These are phyloP conservation scores for Hanseniaspora gamundiae DNA, from an alignment of 1,139 yeast species.

Conservation along the genomic window DNA sequence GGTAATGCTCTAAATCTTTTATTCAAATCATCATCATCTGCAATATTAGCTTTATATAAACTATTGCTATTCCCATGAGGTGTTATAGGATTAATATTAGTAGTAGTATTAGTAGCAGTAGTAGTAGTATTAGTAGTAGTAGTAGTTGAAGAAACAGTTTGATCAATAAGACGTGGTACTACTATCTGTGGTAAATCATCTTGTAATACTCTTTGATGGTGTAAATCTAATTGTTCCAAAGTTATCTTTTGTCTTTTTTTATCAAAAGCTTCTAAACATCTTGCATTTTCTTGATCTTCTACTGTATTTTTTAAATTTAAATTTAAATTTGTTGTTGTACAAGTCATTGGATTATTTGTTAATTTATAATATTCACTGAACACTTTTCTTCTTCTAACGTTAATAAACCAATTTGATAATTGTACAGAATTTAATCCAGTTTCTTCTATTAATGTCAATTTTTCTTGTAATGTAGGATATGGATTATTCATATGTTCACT, in stretches of 20 bases:
- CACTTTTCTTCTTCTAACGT: constrained; percentile 81
- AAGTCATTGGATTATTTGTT: constrained; percentile 12
- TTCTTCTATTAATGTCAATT: constrained; percentile 60
- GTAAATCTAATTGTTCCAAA: constrained; percentile 6
- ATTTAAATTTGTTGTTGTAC: background rate
- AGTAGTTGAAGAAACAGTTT: constrained; percentile 9
- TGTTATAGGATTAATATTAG: background rate
- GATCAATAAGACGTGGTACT: too few species aligned
- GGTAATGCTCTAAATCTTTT: constrained; percentile 18
- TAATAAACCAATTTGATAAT: constrained; percentile 91
- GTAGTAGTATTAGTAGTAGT: constrained; percentile 13
- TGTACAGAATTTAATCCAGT: constrained; percentile 90
- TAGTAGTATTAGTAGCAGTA: background rate
- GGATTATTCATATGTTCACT: constrained; percentile 81
- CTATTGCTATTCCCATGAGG: constrained; percentile 5
- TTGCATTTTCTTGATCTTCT: background rate
- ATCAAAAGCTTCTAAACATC: background rate
- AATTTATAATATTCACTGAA: constrained; percentile 24
- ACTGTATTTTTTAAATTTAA: too few species aligned
- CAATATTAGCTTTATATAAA: constrained; percentile 13
- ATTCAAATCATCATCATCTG: constrained; percentile 16
- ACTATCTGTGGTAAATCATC: too few species aligned
- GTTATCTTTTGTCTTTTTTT: constrained; percentile 9
- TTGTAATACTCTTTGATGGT: too few species aligned
- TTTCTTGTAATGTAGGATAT: constrained; percentile 86